phyloP scores from a whole-genome alignment of 345 rosid species.

The Syzygium aqueum region DNA sequence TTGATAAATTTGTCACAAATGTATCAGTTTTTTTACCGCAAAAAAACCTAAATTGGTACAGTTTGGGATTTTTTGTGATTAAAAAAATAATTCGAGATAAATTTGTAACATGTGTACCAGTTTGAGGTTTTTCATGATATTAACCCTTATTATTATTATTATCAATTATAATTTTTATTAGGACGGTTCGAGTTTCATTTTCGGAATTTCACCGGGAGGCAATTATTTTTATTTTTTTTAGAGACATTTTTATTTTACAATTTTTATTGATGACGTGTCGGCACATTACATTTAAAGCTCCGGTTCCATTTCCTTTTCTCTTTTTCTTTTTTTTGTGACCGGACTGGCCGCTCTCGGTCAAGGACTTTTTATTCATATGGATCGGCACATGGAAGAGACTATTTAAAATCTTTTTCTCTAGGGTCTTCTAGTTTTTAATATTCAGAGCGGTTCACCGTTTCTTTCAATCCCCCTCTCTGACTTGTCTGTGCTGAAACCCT shows the following conservation, averaged over 20 bases:
- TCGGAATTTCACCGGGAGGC: background rate
- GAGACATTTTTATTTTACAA: background rate
- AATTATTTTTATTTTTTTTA: background rate
- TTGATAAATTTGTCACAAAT: too few species aligned
- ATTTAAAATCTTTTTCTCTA: background rate
- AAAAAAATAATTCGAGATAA: background rate
- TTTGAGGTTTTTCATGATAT: background rate
- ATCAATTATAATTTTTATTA: background rate
- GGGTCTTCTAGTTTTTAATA: background rate
- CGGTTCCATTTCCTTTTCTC: background rate
- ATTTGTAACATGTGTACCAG: accelerated
- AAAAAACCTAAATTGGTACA: too few species aligned
- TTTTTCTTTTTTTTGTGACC: too few species aligned
- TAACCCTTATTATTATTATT: background rate
- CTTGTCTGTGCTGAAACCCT: too few species aligned
- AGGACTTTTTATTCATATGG: background rate
- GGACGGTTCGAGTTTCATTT: background rate
- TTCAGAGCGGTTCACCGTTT: background rate
- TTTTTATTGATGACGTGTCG: background rate
- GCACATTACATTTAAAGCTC: background rate
- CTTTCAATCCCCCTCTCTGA: background rate
- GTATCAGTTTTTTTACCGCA: too few species aligned
- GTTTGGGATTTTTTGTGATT: accelerated
- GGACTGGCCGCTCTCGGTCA: background rate
- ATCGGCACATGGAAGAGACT: background rate